phyloP scores from a whole-genome alignment of 495 filamentous ascomycete species.

The Penicillium simplicissimum region DNA sequence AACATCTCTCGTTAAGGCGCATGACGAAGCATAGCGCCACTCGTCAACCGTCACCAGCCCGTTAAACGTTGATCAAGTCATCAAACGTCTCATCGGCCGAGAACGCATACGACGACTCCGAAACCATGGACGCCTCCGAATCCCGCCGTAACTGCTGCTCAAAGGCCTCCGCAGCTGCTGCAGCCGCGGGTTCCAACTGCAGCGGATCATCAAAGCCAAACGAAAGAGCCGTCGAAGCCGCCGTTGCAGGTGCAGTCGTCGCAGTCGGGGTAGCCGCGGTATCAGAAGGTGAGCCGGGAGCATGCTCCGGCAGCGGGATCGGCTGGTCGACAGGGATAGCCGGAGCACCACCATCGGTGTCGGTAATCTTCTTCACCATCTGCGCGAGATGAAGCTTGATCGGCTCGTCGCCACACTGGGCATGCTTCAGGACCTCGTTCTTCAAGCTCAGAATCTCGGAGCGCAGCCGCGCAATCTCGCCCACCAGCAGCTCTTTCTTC shows the following conservation, averaged over 20 bases:
- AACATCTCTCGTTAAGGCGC: neutral
- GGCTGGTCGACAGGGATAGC: conserved; percentile 1
- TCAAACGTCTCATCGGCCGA: conserved; percentile 38
- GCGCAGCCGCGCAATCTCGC: conserved; percentile 51
- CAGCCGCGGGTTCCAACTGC: conserved; percentile 26
- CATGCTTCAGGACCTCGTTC: conserved; percentile 58
- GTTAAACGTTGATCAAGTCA: conserved; percentile 37
- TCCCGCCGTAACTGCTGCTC: conserved; percentile 35
- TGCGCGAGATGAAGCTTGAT: conserved; percentile 52
- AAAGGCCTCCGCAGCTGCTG: conserved; percentile 22
- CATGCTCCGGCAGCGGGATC: conserved; percentile 8
- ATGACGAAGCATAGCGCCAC: neutral
- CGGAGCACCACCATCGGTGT: conserved; percentile 20
- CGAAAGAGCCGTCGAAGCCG: conserved; percentile 21
- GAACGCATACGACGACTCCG: conserved; percentile 35
- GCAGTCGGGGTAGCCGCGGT: conserved; percentile 8
- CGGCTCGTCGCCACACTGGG: conserved; percentile 56
- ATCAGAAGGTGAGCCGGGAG: conserved; percentile 15
- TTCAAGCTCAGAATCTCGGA: conserved; percentile 55
- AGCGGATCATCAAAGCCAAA: conserved; percentile 44
- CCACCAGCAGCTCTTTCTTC: conserved; percentile 64
- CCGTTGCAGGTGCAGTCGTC: conserved; percentile 7
- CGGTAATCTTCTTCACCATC: conserved; percentile 44
- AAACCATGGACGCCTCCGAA: conserved; percentile 30
- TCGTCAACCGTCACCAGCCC: neutral